Base-by-base conservation (phyloP, 352 stramenopile genomes). In the Globisporangium irregulare region DNA sequence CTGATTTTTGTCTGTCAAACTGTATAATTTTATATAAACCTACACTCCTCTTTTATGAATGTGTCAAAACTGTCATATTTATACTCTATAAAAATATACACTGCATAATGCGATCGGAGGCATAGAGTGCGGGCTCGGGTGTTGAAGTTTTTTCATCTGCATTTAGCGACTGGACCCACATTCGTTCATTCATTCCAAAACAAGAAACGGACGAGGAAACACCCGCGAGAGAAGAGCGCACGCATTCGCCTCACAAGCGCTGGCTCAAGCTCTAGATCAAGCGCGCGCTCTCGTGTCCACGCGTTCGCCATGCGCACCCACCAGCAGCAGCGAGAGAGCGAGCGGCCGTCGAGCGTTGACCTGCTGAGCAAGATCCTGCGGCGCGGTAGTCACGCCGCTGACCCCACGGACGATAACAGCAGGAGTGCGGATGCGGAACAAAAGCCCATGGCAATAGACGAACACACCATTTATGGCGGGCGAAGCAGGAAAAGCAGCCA, bases 311-410 rank as follows among this genome's bases (percentile, higher is more conserved):
- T 74, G 69, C 69, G 69, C 51, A 61, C 36, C 14, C 56, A 68
- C 32, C 53, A 43, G 24, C 66, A 32, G 27, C 27, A 32, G 27
- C 27, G 61, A 38, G 68, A 62, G 20, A 74, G 64, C 41, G 62
- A 66, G 63, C 64, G 56, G 36, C 55, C 62, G 27, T 63, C 63
- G 48, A 70, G 20, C 68, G 59, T 25, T 32, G 69, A 74, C 43
- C 36, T 74, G 64, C 58, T 74, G 50, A 71, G 51, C 51, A 74
- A 74, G 53, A 65, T 74, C 58, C 43, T 74, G 64, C 64, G 69
- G 20, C 69, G 69, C 24, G 65, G 65, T 15, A 74, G 69, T 54
- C 51, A 66, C 14, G 20, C 62, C 4, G n/a, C 6, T 4, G 69
- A 73, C 38, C 22, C 43, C 12, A 34, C 32, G n/a, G 64, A 70